Base-by-base conservation (phyloP, 2,329 filamentous ascomycete species). In the Ceratocystis diversiconidia region DNA sequence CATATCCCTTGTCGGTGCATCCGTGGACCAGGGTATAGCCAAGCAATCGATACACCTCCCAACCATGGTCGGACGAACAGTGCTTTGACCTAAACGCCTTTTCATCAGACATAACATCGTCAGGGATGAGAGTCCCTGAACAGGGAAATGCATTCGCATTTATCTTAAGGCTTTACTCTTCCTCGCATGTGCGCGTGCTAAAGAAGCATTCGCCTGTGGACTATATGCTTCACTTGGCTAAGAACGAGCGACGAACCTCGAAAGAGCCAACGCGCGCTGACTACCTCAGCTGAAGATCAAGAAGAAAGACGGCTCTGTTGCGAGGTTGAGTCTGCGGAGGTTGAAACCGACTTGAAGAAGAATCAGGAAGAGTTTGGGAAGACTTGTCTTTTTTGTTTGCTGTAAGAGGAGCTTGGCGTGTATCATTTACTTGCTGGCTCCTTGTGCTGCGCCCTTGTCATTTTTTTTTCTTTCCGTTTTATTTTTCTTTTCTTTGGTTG, bases 321-420 rank as follows among this genome's bases (percentile, higher is more conserved):
- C 28, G 52, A 59, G 52, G 52, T 32, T 59, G 52, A 36, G 25
- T 30, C 6, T 30, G 28, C 36, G 36, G 36, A 44, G 55, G 57
- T 57, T 50, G n/a, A 41, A 41, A 30, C 63, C 41, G 57, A 62
- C 55, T 65, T 65, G 55, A 65, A 65, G 41, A 65, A 65, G 63
- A 65, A 61, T 28, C 43, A 65, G 63, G 46, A 65, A 65, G 52
- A 65, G 43, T 48, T 50, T 59, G n/a, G 57, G 63, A 65, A 65
- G 43, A 65, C 41, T 41, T 61, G 63, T 12, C 10, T 41, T 41
- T 41, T 41, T 41, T 12, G 10, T 41, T 12, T 41, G 36, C 36
- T 41, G 36, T 41, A 41, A 41, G 10, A 41, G 36, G 36, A 41
- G 36, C 36, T 41, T 41, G 36, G 36, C 36, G 36, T 2, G 36